Conservation (phyloP, 352 stramenopile species). For the Phytophthora palmivora region DNA sequence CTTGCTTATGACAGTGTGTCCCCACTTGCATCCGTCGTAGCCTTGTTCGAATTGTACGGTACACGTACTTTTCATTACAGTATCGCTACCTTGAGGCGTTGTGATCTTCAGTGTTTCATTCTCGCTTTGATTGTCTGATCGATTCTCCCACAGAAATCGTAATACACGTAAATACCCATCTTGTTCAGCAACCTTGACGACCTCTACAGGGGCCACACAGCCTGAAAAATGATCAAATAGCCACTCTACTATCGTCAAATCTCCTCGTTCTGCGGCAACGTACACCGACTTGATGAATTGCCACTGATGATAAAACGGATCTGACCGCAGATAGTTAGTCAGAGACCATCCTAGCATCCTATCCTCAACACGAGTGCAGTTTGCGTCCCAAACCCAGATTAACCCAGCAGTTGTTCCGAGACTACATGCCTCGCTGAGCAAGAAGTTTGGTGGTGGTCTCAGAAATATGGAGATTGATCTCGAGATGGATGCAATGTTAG, state of each 20-base stretch:
- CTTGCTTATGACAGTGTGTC: neutral
- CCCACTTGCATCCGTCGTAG: neutral
- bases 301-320: constrained; percentile 12
- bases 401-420: constrained; percentile 1
- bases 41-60: neutral
- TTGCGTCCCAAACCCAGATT: constrained; percentile 12
- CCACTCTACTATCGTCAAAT: constrained; percentile 10
- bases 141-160: constrained; percentile 4
- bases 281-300: constrained; percentile 8
- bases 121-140: neutral
- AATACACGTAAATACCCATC: constrained; percentile 6
- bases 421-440: constrained; percentile 4
- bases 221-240: constrained; percentile 10
- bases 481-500: neutral
- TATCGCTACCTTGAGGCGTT: too few species aligned
- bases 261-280: neutral
- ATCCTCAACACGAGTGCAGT: constrained; percentile 7
- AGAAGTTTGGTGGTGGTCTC: neutral
- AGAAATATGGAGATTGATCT: constrained; percentile 9
- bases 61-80: too few species aligned
- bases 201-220: constrained; percentile 1
- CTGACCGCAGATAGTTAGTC: constrained; percentile 11
- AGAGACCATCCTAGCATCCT: constrained; percentile 13
- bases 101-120: neutral
- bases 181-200: neutral